A percentile compares a stretch with the other conserved stretches of the same genome.
Conservation (phyloP, 345 rosid species). For the Xanthoceras sorbifolium region DNA sequence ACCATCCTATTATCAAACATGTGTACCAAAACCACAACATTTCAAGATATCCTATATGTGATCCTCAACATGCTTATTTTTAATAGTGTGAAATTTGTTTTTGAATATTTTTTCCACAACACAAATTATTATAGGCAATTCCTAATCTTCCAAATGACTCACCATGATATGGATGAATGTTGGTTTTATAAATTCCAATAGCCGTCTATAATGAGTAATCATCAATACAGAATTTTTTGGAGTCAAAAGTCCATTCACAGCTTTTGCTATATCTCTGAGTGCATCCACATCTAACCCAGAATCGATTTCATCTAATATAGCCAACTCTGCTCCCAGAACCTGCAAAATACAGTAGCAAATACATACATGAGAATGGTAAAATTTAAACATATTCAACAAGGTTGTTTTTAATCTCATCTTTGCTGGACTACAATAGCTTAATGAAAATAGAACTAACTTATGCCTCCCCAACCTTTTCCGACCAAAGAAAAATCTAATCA, state of each 20-base stretch:
- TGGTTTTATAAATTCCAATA: constrained; percentile 79
- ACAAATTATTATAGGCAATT: not conserved
- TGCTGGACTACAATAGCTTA: not conserved
- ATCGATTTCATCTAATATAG: constrained; percentile 94
- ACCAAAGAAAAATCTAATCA: not conserved
- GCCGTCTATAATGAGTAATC: constrained; percentile 89
- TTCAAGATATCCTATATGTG: not conserved
- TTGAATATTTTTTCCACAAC: not conserved
- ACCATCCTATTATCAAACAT: not conserved
- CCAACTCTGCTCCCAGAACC: constrained; percentile 93
- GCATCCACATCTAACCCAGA: constrained; percentile 98
- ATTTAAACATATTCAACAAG: not conserved
- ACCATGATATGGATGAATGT: constrained; percentile 86
- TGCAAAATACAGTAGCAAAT: constrained; percentile 24
- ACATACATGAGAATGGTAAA: constrained; percentile 5
- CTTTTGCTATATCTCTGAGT: constrained; percentile 84
- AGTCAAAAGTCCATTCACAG: constrained; percentile 87
- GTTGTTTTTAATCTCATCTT: not conserved
- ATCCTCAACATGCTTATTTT: not conserved
- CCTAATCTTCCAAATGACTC: constrained; percentile 26
- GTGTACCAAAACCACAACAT: not conserved
- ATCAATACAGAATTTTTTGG: constrained; percentile 83
- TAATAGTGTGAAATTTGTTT: not conserved
- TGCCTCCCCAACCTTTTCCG: not conserved
- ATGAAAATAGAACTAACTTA: not conserved